Percentiles rank a stretch among this genome's conserved stretches.
Evolutionary conservation across 768 basidiomycete genomes (phyloP).

Genomic region (Boletus pseudopeckii): DNA sequence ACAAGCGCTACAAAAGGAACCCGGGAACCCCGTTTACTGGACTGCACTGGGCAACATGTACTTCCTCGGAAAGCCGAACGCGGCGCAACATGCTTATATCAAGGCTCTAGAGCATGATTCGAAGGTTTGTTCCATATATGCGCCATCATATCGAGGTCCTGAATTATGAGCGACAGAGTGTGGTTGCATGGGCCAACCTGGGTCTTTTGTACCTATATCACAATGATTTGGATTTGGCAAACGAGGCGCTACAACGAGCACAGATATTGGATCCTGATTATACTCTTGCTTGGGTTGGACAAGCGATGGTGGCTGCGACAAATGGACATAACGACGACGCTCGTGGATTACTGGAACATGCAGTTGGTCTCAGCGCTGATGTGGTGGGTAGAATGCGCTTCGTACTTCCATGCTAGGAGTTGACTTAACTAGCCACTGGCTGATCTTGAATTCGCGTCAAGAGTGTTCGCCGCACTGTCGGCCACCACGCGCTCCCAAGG

Average conservation of each 20-base stretch:
- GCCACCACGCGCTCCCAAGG: slow-evolving; percentile 13
- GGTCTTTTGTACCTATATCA: slow-evolving; percentile 84
- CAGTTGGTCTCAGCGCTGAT: slow-evolving; percentile 53
- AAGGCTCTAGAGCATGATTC: slow-evolving; percentile 81
- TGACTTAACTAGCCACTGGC: slow-evolving; percentile 61
- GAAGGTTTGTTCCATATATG: slow-evolving; percentile 52
- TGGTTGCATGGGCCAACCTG: slow-evolving; percentile 78
- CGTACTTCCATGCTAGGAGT: not conserved
- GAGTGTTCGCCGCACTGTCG: slow-evolving; percentile 47
- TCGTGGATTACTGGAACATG: slow-evolving; percentile 68
- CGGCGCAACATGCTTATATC: slow-evolving; percentile 90
- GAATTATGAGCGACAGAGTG: slow-evolving; percentile 46
- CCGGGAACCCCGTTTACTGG: slow-evolving; percentile 76
- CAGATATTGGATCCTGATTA: slow-evolving; percentile 93
- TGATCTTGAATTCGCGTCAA: slow-evolving; percentile 71
- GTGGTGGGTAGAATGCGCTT: slow-evolving; percentile 44
- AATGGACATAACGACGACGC: slow-evolving; percentile 62
- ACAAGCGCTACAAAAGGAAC: slow-evolving; percentile 70
- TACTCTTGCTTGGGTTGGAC: slow-evolving; percentile 86
- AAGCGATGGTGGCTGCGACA: slow-evolving; percentile 64
- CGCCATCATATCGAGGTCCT: not conserved
- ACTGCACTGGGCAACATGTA: slow-evolving; percentile 72
- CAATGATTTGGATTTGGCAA: slow-evolving; percentile 76
- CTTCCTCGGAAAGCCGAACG: slow-evolving; percentile 62
- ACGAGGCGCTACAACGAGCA: slow-evolving; percentile 80